Evolutionary conservation across 192 early-diverging fungal species (phyloP).

Genomic region (Coemansia erecta): DNA sequence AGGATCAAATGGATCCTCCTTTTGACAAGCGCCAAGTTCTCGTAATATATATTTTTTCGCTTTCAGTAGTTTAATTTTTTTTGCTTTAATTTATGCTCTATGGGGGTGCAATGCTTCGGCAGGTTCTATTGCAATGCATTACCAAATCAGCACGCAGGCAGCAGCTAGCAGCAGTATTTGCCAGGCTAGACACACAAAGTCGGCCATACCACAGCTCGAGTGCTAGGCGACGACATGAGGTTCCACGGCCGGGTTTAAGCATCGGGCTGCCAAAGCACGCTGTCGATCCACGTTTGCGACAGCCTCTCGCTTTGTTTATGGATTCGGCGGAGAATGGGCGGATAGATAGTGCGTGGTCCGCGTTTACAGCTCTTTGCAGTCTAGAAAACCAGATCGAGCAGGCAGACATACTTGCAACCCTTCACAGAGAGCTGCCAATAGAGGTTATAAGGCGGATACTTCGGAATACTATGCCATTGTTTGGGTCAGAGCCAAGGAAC

Average conservation of each 20-base stretch:
- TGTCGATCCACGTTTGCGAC: too few relatives aligned
- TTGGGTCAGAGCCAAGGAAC: neutral
- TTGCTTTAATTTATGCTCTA: neutral
- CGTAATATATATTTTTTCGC: constrained; percentile 5
- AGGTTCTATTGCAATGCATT: constrained; percentile 1
- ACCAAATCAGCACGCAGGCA: neutral
- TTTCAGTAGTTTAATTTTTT: neutral
- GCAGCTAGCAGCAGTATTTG: neutral
- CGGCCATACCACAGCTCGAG: too few relatives aligned
- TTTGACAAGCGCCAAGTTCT: too few relatives aligned
- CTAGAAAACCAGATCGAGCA: constrained; percentile 25
- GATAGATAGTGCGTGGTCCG: constrained; percentile 23
- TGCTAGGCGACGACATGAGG: too few relatives aligned
- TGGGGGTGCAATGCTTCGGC: constrained; percentile 1
- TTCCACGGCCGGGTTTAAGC: too few relatives aligned
- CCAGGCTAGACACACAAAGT: neutral
- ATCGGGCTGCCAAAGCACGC: too few relatives aligned
- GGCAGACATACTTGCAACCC: constrained; percentile 10
- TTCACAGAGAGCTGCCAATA: constrained; percentile 18
- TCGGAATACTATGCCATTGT: constrained; percentile 21
- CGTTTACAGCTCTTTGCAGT: constrained; percentile 26
- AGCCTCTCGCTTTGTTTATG: too few relatives aligned
- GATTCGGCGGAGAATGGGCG: too few relatives aligned
- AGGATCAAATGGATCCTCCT: neutral
- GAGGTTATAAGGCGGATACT: constrained; percentile 10